A percentile compares a stretch with the other conserved stretches of the same genome.
These are phyloP conservation scores for Carallia pectinifolia DNA, from an alignment of 345 rosid species.

Conservation along the genomic window DNA sequence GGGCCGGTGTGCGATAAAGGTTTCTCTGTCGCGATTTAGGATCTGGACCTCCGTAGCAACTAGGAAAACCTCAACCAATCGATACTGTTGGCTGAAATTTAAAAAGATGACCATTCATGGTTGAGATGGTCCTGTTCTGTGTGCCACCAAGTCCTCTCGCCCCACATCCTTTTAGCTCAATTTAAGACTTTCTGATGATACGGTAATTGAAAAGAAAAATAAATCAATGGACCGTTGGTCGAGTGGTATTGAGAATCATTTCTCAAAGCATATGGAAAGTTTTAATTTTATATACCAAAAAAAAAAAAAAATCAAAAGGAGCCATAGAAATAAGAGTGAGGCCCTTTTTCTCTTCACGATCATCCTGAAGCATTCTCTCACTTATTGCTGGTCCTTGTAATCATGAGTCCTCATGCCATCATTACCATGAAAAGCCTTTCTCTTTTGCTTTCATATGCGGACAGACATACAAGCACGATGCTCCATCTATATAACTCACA, in stretches of 20 bases:
- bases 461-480: conserved; percentile 7
- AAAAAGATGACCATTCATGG: conserved; percentile 11
- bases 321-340: conserved; percentile 6
- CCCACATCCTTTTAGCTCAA: neutral
- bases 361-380: conserved; percentile 31
- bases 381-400: conserved; percentile 54
- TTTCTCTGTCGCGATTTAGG: neutral
- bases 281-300: too few species aligned
- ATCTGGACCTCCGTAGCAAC: neutral
- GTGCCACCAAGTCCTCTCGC: conserved; percentile 13
- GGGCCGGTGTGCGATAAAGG: too few species aligned
- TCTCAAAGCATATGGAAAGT: too few species aligned
- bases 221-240: neutral
- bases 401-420: conserved; percentile 65
- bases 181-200: conserved; percentile 12
- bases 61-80: neutral
- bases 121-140: conserved; percentile 26
- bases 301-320: neutral
- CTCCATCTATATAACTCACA: conserved; percentile 31
- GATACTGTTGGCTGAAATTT: conserved; percentile 18
- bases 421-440: conserved; percentile 50
- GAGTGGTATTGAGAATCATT: too few species aligned
- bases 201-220: neutral
- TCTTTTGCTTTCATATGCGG: conserved; percentile 25
- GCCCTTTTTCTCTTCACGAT: conserved; percentile 5